Conservation (phyloP, 1,284 basidiomycete genomes). For the Boletus mariae region DNA sequence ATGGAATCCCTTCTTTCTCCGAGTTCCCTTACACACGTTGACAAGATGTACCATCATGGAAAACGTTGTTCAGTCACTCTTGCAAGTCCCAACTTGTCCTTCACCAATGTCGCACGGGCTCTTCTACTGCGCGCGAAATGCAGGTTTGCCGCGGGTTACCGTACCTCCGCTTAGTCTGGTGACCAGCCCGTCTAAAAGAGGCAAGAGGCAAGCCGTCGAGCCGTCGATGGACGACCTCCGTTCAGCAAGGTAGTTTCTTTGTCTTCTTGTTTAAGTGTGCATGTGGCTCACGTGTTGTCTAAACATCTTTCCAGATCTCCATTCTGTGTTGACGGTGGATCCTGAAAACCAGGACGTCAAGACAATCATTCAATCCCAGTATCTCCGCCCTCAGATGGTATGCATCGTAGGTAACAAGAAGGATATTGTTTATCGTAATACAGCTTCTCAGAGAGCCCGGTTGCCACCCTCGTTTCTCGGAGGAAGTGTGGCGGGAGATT, state of each 20-base stretch:
- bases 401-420: neutral
- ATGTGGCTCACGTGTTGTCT: neutral
- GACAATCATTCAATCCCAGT: conserved; percentile 46
- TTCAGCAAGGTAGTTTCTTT: no score
- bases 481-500: conserved; percentile 70
- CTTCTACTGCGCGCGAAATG: conserved; percentile 61
- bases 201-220: no score
- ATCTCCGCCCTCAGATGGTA: conserved; percentile 34
- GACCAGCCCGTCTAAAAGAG: no score
- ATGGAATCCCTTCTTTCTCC: neutral
- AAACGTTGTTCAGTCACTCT: conserved; percentile 68
- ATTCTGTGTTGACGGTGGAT: conserved; percentile 59
- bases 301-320: conserved; percentile 47
- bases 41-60: conserved; percentile 59
- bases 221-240: no score
- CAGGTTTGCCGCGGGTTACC: conserved; percentile 54
- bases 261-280: neutral
- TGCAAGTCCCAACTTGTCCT: conserved; percentile 53
- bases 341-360: conserved; percentile 68
- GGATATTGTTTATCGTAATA: neutral
- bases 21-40: neutral
- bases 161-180: conserved; percentile 42
- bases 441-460: conserved; percentile 35
- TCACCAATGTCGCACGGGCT: conserved; percentile 54
- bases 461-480: conserved; percentile 48